Conservation (phyloP, 148 eudicot genomes). For the Persicaria maculosa region DNA sequence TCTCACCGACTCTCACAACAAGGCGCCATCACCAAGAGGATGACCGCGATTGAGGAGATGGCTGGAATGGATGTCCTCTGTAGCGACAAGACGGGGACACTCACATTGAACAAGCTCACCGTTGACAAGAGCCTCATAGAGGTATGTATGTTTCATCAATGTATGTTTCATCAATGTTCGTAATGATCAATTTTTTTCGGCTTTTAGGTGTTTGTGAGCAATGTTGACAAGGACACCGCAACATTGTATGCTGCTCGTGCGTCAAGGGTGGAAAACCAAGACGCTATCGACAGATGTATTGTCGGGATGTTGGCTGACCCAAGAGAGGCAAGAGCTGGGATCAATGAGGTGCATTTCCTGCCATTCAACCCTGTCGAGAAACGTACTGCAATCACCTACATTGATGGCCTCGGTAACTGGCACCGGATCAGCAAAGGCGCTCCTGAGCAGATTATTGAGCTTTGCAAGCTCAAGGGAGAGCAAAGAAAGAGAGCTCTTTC, state of each 20-base stretch:
- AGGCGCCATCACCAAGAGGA: slow-evolving; percentile 89
- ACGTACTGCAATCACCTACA: slow-evolving; percentile 76
- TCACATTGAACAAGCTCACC: slow-evolving; percentile 72
- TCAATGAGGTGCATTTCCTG: slow-evolving; percentile 76
- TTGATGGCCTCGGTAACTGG: slow-evolving; percentile 53
- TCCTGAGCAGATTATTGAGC: slow-evolving; percentile 81
- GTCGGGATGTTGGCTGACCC: slow-evolving; percentile 88
- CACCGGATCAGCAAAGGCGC: slow-evolving; percentile 78
- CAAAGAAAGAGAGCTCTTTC: slow-evolving; percentile 40
- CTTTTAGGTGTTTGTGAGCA: slow-evolving; percentile 49
- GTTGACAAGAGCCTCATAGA: slow-evolving; percentile 61
- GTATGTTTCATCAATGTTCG: not conserved
- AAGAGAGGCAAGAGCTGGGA: slow-evolving; percentile 79
- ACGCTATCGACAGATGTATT: slow-evolving; percentile 87
- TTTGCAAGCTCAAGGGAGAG: slow-evolving; percentile 40
- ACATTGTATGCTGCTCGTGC: slow-evolving; percentile 70
- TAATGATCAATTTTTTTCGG: slow-evolving; percentile 9
- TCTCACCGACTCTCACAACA: slow-evolving; percentile 74
- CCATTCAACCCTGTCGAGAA: slow-evolving; percentile 86
- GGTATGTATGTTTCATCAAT: slow-evolving; percentile 22
- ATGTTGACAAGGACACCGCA: slow-evolving; percentile 44
- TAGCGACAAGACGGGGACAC: slow-evolving; percentile 87
- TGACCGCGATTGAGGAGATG: slow-evolving; percentile 92
- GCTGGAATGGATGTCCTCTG: slow-evolving; percentile 91
- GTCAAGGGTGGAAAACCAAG: slow-evolving; percentile 86